Conservation (phyloP, 2,329 filamentous ascomycete genomes). For the Teratosphaeria destructans region DNA sequence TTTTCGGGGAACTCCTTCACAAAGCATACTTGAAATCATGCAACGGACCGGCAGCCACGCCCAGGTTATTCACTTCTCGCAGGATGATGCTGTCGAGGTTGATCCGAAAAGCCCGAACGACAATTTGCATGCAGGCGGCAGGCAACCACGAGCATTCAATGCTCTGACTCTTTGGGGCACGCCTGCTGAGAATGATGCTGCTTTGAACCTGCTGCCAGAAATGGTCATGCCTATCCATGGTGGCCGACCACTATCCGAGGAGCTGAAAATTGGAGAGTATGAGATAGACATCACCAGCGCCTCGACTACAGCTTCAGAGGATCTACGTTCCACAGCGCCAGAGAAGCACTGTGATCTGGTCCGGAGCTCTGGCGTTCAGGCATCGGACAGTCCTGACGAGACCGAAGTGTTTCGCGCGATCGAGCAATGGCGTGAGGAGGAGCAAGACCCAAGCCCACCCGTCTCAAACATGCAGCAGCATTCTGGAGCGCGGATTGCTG, state of each 20-base stretch:
- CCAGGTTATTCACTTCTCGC: constrained; percentile 3
- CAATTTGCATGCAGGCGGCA: background rate
- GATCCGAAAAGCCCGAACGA: background rate
- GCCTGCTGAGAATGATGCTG: constrained; percentile 9
- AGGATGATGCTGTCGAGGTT: background rate
- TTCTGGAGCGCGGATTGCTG: background rate
- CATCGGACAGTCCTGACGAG: background rate
- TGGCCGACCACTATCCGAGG: background rate
- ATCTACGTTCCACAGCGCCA: background rate
- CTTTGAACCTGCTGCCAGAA: constrained; percentile 9
- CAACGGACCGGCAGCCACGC: constrained; percentile 21
- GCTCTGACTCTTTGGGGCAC: constrained; percentile 13
- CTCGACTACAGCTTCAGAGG: background rate
- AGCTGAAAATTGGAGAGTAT: background rate
- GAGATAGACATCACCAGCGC: background rate
- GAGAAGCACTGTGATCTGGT: background rate
- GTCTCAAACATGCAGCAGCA: background rate
- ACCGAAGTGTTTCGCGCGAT: background rate
- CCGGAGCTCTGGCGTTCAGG: background rate
- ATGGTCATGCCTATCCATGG: constrained; percentile 2
- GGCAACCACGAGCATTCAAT: constrained; percentile 6
- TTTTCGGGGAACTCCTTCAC: constrained; percentile 10
- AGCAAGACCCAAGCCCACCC: background rate
- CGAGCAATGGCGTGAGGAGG: background rate
- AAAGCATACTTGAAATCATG: constrained; percentile 20